Base-by-base conservation (phyloP, 1,284 basidiomycete genomes). In the Trametes versicolor region DNA sequence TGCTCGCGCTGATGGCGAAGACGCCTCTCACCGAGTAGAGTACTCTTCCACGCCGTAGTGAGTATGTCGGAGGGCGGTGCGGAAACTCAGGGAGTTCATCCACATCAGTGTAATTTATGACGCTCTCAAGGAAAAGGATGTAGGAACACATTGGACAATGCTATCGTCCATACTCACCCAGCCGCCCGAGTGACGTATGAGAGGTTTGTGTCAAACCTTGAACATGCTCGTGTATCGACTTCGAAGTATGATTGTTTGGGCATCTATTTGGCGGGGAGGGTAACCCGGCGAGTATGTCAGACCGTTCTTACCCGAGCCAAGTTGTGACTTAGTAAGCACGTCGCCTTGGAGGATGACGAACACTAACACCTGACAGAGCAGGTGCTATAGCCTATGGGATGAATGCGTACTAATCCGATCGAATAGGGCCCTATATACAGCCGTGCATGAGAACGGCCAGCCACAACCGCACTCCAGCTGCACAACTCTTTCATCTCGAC, bases 1-100 rank as follows among this genome's bases (percentile, higher is more conserved):
- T 77, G 6, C 70, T 77, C 15, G 72, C 68, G 5, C 66, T 78
- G 48, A 77, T 78, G 76, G 76, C 76, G 9, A 74, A 73, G 70
- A 73, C 72, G 4, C 77, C 76, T 3, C 55, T 74, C 25, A 66
- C 65, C 1, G 71, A 62, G 62, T 64, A 48, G 49, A 15, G 19
- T n/a, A 25, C 7, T 2, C 45, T 29, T 43, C 4, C 29, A n/a
- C 19, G 41, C 6, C 8, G 6, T 10, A 4, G 12, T 27, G 47
- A 32, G 4, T 32, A 32, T 8, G 29, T 8, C 29, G 3, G 29
- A 32, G 29, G 29, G 29, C 29, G 29, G 8, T 3, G 29, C 29
- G 29, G 8, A 32, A 32, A 32, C 29, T 4, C 29, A 32, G 4
- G 29, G 29, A 32, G 29, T 32, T 32, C 29, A 32, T 3, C 29